Conservation (phyloP, 2,329 filamentous ascomycete genomes). For the Neoarthrinium moseri region DNA sequence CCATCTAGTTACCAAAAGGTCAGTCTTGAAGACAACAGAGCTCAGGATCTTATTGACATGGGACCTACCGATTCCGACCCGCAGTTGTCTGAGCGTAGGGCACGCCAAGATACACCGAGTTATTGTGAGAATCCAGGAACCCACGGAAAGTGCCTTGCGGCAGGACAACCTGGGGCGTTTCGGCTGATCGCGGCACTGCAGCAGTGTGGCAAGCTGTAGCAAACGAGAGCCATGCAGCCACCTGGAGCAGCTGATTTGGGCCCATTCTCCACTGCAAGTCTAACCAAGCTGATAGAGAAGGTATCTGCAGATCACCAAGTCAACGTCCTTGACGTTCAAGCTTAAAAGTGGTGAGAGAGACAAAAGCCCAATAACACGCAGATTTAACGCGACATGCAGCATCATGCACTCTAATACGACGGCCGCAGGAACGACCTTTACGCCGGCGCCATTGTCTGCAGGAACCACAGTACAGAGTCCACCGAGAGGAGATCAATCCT, state of each 20-base stretch:
- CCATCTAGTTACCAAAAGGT: conserved; percentile 18
- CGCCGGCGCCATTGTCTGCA: no score
- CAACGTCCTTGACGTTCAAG: no score
- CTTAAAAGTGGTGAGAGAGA: no score
- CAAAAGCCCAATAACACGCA: no score
- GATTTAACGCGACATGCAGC: no score
- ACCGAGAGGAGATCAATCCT: no score
- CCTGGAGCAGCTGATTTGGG: not conserved
- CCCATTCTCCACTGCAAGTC: conserved; percentile 2
- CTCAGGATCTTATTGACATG: not conserved
- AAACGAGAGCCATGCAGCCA: conserved; percentile 1
- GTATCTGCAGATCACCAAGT: no score
- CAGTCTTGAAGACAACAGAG: not conserved
- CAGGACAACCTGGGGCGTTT: conserved; percentile 13
- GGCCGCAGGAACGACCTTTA: no score
- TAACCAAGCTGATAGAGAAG: no score
- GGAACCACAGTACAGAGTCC: no score
- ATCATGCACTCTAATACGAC: no score
- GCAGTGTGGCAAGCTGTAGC: not conserved
- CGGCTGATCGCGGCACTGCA: not conserved
- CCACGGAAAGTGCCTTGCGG: conserved; percentile 32
- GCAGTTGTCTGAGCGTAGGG: conserved; percentile 38
- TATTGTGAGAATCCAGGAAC: conserved; percentile 31
- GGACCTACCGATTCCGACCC: conserved; percentile 33
- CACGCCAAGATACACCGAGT: conserved; percentile 35